A percentile compares a stretch with the other conserved stretches of the same genome.
Conservation (phyloP, 768 basidiomycete genomes). For the Serpula lacrymans region DNA sequence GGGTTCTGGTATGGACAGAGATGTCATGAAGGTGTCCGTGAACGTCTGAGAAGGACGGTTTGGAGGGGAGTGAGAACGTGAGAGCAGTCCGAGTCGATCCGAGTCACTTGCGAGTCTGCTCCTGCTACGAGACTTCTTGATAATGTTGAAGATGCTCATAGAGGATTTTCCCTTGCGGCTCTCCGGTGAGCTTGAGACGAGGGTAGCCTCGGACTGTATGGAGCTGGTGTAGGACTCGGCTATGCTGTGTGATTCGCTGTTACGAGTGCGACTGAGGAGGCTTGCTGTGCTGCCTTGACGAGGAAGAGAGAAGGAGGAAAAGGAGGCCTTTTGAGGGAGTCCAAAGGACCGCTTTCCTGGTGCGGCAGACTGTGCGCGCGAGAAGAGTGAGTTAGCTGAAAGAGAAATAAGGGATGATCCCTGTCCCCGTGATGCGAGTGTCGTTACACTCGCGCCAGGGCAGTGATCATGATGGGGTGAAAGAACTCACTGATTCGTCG, state of each 20-base stretch:
- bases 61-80: constrained; percentile 38
- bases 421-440: no score
- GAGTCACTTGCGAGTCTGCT: no score
- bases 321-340: constrained; percentile 28
- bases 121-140: constrained; percentile 39
- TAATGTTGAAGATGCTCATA: constrained; percentile 36
- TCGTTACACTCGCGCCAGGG: no score
- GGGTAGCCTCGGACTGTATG: constrained; percentile 32
- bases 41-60: constrained; percentile 27
- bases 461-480: no score
- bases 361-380: no score
- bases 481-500: no score
- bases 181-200: constrained; percentile 29
- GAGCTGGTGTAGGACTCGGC: constrained; percentile 26
- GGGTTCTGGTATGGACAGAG: constrained; percentile 9
- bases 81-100: constrained; percentile 31
- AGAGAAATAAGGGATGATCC: no score
- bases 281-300: constrained; percentile 30
- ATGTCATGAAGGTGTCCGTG: constrained; percentile 16
- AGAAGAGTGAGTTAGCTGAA: no score
- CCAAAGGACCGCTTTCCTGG: constrained; percentile 21
- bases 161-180: constrained; percentile 50
- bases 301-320: constrained; percentile 34
- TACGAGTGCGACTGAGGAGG: constrained; percentile 24
- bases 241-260: constrained; percentile 24